A percentile compares a stretch with the other conserved stretches of the same genome.
Evolutionary conservation across 2,329 filamentous ascomycete species (phyloP).

Genomic region (Aspergillus neoniger): DNA sequence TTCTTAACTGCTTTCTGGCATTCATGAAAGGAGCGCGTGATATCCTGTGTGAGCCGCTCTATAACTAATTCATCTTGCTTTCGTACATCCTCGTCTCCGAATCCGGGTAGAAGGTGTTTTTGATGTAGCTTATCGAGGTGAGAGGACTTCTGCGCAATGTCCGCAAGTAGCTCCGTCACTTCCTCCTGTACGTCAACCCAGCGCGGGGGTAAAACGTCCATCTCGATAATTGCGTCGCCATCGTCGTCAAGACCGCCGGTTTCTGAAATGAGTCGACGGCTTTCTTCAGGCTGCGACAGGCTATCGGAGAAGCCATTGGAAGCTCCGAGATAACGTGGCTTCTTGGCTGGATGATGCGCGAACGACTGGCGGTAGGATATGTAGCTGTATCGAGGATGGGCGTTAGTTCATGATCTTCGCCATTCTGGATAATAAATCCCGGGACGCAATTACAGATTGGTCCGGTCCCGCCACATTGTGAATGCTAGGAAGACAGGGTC

Average conservation of each 20-base stretch:
- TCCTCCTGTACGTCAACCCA: constrained; percentile 97
- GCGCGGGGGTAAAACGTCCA: constrained; percentile 91
- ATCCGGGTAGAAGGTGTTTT: constrained; percentile 94
- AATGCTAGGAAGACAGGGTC: constrained; percentile 42
- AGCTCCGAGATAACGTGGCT: constrained; percentile 67
- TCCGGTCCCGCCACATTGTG: constrained; percentile 98
- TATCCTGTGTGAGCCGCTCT: constrained; percentile 83
- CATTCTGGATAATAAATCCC: neutral
- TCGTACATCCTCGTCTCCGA: constrained; percentile 92
- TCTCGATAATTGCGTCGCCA: constrained; percentile 94
- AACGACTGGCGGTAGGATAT: constrained; percentile 99
- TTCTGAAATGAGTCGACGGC: constrained; percentile 80
- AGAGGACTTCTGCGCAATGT: constrained; percentile 79
- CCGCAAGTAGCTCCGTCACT: constrained; percentile 76
- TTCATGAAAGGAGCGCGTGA: constrained; percentile 84
- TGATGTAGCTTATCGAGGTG: constrained; percentile 90
- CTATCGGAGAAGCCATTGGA: constrained; percentile 63
- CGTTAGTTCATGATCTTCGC: neutral
- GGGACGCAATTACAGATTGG: constrained; percentile 72
- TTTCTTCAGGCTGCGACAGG: constrained; percentile 64
- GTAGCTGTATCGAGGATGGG: constrained; percentile 64
- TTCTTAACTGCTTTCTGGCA: constrained; percentile 88
- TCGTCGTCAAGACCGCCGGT: constrained; percentile 72
- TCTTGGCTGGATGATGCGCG: constrained; percentile 88
- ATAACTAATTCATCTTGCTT: constrained; percentile 85